Evolutionary conservation across 1,139 yeast genomes (phyloP), one percentile per base, ranked within the genome.

Genomic region (Petasospora fabianii): DNA sequence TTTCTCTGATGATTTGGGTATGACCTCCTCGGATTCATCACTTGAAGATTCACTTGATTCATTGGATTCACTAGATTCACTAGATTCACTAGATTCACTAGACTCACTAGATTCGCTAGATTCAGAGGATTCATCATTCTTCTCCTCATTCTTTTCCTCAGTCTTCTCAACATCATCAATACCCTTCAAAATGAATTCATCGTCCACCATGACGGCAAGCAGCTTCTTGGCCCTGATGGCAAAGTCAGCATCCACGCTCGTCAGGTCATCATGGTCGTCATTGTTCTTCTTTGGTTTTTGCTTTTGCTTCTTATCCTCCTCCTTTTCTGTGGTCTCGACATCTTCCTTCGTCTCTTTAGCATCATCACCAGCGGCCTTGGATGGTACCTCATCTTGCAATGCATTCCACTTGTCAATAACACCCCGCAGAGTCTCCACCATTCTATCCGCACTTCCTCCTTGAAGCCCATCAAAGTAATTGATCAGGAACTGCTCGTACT

Each of bases 371-470:
- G 26, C 14, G 19, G 17, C 20, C 28, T 42, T 52, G 46, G 43
- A 64, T 58, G 63, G 36, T 13, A 17, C 74, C 73, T 45, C 48
- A 10, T 36, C 33, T 11, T 53, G 55, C 42, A 68, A 60, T 21
- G 58, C 61, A 49, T 83, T 84, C 92, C 94, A 84, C 36, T 65
- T 60, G 2, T 58, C 59, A 14, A 80, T 64, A 5, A 74, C 70
- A 10, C 54, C 63, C 42, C 61, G 63, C 55, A 83, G 71, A 13
- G 75, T 79, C 5, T 66, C 73, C 9, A 74, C 61, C 14, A 86
- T 60, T 47, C 95, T 67, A 15, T 66, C 75, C 47, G 80, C 65
- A 6, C 85, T 74, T 0, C 85, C 87, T 4, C 96, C 96, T 58
- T 82, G 86, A 24, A 87, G 57, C 3, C 86, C 86, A 30, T 68